phyloP scores from a whole-genome alignment of 2,329 filamentous ascomycete species.

The Lachnum nothofagi region DNA sequence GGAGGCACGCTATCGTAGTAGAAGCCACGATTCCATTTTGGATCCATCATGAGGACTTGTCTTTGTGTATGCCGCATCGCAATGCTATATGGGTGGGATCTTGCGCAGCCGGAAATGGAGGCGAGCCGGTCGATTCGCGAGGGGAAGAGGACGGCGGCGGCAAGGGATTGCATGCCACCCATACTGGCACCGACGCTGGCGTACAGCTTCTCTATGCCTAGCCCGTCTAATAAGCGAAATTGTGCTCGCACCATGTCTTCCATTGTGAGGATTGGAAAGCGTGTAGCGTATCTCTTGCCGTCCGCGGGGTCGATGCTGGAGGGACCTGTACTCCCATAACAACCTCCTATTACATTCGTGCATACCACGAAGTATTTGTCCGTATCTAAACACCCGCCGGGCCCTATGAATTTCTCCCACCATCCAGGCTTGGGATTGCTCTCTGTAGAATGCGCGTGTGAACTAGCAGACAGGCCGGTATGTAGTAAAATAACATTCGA shows the following conservation, averaged over 20 bases:
- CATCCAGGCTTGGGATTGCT: constrained; percentile 84
- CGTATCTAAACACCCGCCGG: constrained; percentile 78
- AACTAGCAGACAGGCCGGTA: constrained; percentile 93
- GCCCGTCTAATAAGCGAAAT: constrained; percentile 75
- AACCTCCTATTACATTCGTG: constrained; percentile 93
- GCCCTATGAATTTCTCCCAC: constrained; percentile 99
- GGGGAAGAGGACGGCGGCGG: constrained; percentile 77
- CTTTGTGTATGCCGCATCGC: constrained; percentile 97
- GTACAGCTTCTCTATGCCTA: constrained; percentile 74
- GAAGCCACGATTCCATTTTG: constrained; percentile 91
- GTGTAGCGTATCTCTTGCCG: constrained; percentile 81
- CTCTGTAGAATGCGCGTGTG: constrained; percentile 88
- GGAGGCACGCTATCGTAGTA: constrained; percentile 87
- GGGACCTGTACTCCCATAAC: constrained; percentile 91
- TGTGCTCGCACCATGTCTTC: constrained; percentile 97
- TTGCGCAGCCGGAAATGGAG: constrained; percentile 86
- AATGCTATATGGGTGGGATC: constrained; percentile 95
- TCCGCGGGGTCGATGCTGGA: constrained; percentile 80
- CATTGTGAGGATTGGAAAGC: constrained; percentile 92
- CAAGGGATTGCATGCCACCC: constrained; percentile 96
- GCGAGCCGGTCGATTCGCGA: constrained; percentile 76
- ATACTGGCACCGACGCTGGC: constrained; percentile 94
- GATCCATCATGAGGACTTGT: constrained; percentile 98
- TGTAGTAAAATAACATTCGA: constrained; percentile 89
- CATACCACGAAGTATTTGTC: constrained; percentile 90